Evolutionary conservation across 805 yeast species (phyloP).

Genomic region (Komagataella pseudopastoris): DNA sequence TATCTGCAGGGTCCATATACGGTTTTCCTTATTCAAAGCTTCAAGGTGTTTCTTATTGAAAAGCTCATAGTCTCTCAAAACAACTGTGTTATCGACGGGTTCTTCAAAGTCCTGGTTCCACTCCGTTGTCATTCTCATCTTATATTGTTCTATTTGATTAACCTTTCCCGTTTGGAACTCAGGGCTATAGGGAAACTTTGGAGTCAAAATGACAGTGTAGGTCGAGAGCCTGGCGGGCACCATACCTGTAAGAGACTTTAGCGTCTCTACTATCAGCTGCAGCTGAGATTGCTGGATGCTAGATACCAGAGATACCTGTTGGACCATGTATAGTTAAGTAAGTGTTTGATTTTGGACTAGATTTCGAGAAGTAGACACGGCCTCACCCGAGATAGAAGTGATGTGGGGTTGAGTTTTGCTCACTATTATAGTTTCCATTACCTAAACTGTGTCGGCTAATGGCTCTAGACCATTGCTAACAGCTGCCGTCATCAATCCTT

Average conservation of each 20-base stretch:
- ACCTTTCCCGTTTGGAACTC: slow-evolving; percentile 41
- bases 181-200: slow-evolving; percentile 37
- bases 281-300: slow-evolving; percentile 26
- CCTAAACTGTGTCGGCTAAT: too few species aligned
- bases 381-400: too few species aligned
- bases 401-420: too few species aligned
- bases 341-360: neutral
- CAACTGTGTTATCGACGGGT: neutral
- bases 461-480: too few species aligned
- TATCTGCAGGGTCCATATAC: slow-evolving; percentile 49
- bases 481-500: too few species aligned
- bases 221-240: slow-evolving; percentile 29
- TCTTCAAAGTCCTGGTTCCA: slow-evolving; percentile 20
- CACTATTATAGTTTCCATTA: too few species aligned
- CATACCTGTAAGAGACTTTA: slow-evolving; percentile 39
- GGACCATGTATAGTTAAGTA: slow-evolving; percentile 26
- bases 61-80: slow-evolving; percentile 1
- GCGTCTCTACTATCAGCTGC: slow-evolving; percentile 29
- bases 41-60: slow-evolving; percentile 3
- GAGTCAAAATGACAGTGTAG: slow-evolving; percentile 35
- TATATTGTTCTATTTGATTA: slow-evolving; percentile 42
- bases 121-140: slow-evolving; percentile 31
- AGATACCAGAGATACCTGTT: slow-evolving; percentile 35
- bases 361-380: neutral
- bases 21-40: slow-evolving; percentile 10